Evolutionary conservation across 2,329 filamentous ascomycete species (phyloP), one percentile per base, ranked within the genome.

Genomic region (Colletotrichum chrysophilum): DNA sequence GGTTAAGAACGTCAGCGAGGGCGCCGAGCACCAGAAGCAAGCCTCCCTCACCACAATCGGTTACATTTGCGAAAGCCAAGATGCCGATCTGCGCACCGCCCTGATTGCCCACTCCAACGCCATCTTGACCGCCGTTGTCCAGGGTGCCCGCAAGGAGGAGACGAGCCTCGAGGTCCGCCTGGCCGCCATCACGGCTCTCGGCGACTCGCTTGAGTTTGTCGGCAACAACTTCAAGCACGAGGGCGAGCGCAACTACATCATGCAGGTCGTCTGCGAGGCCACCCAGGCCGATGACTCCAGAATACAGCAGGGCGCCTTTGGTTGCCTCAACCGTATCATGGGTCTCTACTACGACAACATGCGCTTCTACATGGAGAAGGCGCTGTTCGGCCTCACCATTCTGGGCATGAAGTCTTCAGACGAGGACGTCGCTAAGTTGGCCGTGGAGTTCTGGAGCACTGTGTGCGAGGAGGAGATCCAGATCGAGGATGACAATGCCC

Each of bases 301-400:
- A 83, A 97, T 99, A 85, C 96, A 98, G 86, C 95, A 98, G 84
- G 96, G 96, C 77, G 95, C 97, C 58, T 99, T 98, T 84, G 97
- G 97, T 81, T 98, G 97, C 85, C 88, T 99, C 80, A 99, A 99
- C 91, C 93, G 97, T 82, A 98, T 99, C 86, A 99, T 99, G 97
- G 95, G 91, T 76, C 91, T 98, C 78, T 99, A 99, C 90, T 99
- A 99, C 85, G 97, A 99, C 82, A 97, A 98, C 88, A 99, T 99
- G 97, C 94, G 96, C 82, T 99, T 98, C 87, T 99, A 99, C 89
- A 99, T 99, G 97, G 97, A 99, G 90, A 98, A 98, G 92, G 97
- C 97, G 43, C 91, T 99, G 58, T 99, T 99, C 81, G 97, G 97
- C 74, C 91, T 99, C 55, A 99, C 97, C 52, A 98, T 99, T 78